Base-by-base conservation (phyloP, 352 stramenopile species). In the Globisporangium barbulae region DNA sequence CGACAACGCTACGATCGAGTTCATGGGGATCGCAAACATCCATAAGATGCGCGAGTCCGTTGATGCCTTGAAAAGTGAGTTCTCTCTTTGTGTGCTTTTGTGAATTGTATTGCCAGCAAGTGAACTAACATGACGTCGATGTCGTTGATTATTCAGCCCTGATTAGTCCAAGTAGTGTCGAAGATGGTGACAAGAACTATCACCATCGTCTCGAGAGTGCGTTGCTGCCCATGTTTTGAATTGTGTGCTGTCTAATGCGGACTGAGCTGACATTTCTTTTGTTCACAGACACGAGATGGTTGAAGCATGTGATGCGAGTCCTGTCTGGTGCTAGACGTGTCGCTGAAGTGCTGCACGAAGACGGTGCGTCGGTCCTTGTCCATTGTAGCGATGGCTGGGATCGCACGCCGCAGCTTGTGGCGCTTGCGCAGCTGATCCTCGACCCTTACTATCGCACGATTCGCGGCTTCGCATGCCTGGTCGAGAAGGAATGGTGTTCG, bases 21-120 rank as follows among this genome's bases (percentile, higher is more conserved):
- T 99, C 76, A 97, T 98, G 85, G 96, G 97, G 25, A 99, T 99
- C 68, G 94, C 91, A 17, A 99, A 99, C 72, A 99, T 99, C 67
- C 97, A 99, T 83, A 97, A 97, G 59, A 98, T 99, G 79, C 94
- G 97, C 53, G 93, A 99, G 68, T 96, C 92, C 0, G 85, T 99
- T 63, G 88, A 97, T 66, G 72, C 76, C 13, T 63, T 98, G 3
- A 88, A 92, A 62, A 69, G 83, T 93, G 66, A 49, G 80, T 76
- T 1, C 15, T 5, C 53, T 53, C 15, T 8, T 13, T 21, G 6
- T 33, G 8, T 56, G 22, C 31, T 37, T 19, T 15, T 48, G 2
- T 53, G 19, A 41, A 41, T 56, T 1, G 21, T 3, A 53, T 50
- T 25, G 48, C n/a, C 44, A 3, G 33, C 33, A 12, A 39, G 13